Base-by-base conservation (phyloP, 2,329 filamentous ascomycete genomes). In the Neopestalotiopsis sp. region DNA sequence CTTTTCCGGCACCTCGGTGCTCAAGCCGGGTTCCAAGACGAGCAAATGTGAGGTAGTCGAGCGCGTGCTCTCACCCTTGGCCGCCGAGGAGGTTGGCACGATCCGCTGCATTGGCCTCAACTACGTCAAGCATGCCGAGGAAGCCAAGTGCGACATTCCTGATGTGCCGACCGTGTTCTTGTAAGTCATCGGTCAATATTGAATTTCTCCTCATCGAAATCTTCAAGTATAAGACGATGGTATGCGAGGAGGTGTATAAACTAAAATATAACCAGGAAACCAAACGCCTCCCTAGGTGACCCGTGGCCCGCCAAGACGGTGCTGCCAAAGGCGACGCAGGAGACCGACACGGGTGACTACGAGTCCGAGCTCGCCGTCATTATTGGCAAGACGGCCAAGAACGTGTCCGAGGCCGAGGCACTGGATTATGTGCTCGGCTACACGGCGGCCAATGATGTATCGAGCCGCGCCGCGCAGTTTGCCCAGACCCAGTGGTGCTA, bases 401-500 rank as follows among this genome's bases (percentile, higher is more conserved):
- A 90, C 71, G 87, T 90, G 12, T 79, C 82, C 59, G 87, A 89
- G 72, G 82, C 80, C 0, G 84, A 90, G 34, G 88, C 88, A 5
- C 75, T 88, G 62, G 83, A 86, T 71, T 90, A 91, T 72, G 83
- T 91, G 4, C 84, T 91, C 1, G 89, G 90, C 32, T 92, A 91
- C 76, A 90, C 88, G 0, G 84, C 85, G 30, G 85, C 85, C 73
- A 91, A 91, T 78, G 89, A 92, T 74, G 85, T 92, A 5, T 90
- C 88, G 2, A 87, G 85, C 70, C 85, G 89, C 4, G 85, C 86
- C 63, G 83, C 82, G 67, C 88, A 91, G 79, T 82, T 86, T 72
- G 80, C 82, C 28, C 84, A 86, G 75, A 81, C 80, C 62, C 87
- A 89, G 74, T 88, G 86, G 83, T 87, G 83, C 69, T 89, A 85